phyloP scores from a whole-genome alignment of 768 basidiomycete genomes.

The Tricholoma bakamatsutake region DNA sequence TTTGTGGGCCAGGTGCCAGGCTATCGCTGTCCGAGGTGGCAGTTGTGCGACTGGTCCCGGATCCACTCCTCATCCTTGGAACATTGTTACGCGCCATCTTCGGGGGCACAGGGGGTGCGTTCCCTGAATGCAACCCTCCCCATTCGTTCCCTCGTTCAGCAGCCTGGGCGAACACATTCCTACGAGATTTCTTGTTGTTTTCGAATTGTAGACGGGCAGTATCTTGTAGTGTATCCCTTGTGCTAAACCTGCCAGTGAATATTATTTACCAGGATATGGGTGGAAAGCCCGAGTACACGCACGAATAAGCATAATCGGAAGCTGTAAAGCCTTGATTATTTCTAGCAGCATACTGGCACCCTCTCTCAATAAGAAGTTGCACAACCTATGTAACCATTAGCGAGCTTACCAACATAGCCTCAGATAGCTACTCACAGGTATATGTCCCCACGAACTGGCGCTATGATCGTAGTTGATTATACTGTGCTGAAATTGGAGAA shows the following conservation, averaged over 20 bases:
- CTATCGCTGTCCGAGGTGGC: constrained; percentile 64
- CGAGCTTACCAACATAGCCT: constrained; percentile 1
- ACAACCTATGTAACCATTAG: constrained; percentile 50
- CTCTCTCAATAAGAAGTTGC: constrained; percentile 81
- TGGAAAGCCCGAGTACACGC: constrained; percentile 22
- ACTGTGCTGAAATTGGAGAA: constrained; percentile 4
- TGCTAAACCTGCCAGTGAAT: constrained; percentile 48
- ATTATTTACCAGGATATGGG: constrained; percentile 1
- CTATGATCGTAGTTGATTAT: constrained; percentile 30
- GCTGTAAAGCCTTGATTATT: constrained; percentile 93
- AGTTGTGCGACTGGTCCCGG: constrained; percentile 75
- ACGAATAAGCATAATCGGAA: constrained; percentile 91
- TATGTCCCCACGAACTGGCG: constrained; percentile 84
- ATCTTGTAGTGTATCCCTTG: constrained; percentile 73
- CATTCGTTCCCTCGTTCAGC: constrained; percentile 63
- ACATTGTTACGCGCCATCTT: not conserved
- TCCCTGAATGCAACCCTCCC: constrained; percentile 35
- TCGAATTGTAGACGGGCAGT: constrained; percentile 77
- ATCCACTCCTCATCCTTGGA: constrained; percentile 71
- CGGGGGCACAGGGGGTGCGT: constrained; percentile 28
- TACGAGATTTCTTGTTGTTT: constrained; percentile 69
- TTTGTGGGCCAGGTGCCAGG: constrained; percentile 33
- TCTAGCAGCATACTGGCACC: constrained; percentile 74
- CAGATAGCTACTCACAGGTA: constrained; percentile 47
- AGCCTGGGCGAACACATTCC: constrained; percentile 67